Percentiles rank a stretch among this genome's conserved stretches.
Evolutionary conservation across 352 stramenopile genomes (phyloP).

Genomic region (Elongisporangium senticosum): DNA sequence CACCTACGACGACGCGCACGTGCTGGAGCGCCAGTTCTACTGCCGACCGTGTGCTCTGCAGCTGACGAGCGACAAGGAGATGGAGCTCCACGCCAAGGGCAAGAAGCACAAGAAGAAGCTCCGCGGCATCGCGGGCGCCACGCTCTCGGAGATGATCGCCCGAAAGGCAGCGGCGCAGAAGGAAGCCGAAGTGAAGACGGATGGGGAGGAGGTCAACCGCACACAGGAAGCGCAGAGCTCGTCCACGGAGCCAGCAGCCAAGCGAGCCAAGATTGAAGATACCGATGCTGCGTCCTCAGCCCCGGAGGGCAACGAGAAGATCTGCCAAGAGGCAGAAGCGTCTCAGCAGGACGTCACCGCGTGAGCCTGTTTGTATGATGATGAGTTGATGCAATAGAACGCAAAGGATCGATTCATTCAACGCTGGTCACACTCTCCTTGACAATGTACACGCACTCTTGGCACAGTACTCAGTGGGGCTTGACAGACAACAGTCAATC

Average conservation of each 20-base stretch:
- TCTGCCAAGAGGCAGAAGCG: not conserved
- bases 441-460: not conserved
- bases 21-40: constrained; percentile 52
- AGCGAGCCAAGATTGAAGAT: not conserved
- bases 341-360: not conserved
- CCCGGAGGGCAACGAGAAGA: not conserved
- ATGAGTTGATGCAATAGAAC: not conserved
- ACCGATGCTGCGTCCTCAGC: not conserved
- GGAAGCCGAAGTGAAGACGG: constrained; percentile 1
- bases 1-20: constrained; percentile 34
- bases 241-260: not conserved
- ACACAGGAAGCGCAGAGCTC: not conserved
- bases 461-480: too few species aligned
- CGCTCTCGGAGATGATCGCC: constrained; percentile 46
- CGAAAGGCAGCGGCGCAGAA: constrained; percentile 15
- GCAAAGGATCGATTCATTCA: not conserved
- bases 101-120: constrained; percentile 84
- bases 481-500: too few species aligned
- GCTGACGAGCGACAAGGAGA: constrained; percentile 68
- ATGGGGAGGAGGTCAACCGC: not conserved
- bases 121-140: constrained; percentile 34
- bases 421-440: not conserved
- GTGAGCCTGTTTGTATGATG: not conserved
- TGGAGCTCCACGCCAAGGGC: constrained; percentile 65
- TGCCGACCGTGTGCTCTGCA: constrained; percentile 67